Conservation (phyloP, 441 rosid species). For the Gossypium schwendimanii region DNA sequence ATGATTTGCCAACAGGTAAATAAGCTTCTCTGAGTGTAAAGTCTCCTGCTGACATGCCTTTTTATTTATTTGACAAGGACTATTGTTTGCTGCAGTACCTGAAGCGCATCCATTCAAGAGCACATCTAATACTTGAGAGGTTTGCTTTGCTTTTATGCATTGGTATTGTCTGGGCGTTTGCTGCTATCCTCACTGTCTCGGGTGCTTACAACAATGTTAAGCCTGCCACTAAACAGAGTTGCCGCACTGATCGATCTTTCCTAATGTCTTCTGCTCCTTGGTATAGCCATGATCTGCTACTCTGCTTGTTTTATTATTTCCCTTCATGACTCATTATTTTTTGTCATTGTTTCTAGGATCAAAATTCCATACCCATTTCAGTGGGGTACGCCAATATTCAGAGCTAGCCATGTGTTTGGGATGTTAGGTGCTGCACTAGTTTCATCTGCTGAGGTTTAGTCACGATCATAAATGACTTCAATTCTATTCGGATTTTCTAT, state of each 20-base stretch:
- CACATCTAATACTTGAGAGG: slow-evolving; percentile 50
- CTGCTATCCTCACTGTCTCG: slow-evolving; percentile 77
- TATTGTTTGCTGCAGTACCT: slow-evolving; percentile 45
- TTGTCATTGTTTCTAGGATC: slow-evolving; percentile 43
- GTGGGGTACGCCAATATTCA: slow-evolving; percentile 92
- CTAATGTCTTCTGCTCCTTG: slow-evolving; percentile 81
- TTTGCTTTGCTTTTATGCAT: slow-evolving; percentile 73
- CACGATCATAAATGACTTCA: slow-evolving; percentile 1
- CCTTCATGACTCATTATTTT: not conserved
- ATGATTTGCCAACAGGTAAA: slow-evolving; percentile 63
- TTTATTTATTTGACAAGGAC: slow-evolving; percentile 10
- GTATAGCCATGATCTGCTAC: slow-evolving; percentile 26
- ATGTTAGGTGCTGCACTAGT: slow-evolving; percentile 91
- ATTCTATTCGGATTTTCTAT: not conserved
- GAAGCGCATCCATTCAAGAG: slow-evolving; percentile 28
- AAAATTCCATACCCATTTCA: slow-evolving; percentile 88
- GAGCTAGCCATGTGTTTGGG: slow-evolving; percentile 87
- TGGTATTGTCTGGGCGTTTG: slow-evolving; percentile 79
- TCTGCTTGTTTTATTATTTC: not conserved
- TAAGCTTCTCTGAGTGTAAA: not conserved
- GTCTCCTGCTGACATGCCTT: not conserved
- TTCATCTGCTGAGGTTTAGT: slow-evolving; percentile 72
- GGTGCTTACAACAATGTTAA: slow-evolving; percentile 84
- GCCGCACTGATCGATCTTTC: slow-evolving; percentile 64
- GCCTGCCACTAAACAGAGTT: slow-evolving; percentile 49